Base-by-base conservation (phyloP, 225 moss, liverwort and hornwort genomes). In the Sphagnum tenellum region DNA sequence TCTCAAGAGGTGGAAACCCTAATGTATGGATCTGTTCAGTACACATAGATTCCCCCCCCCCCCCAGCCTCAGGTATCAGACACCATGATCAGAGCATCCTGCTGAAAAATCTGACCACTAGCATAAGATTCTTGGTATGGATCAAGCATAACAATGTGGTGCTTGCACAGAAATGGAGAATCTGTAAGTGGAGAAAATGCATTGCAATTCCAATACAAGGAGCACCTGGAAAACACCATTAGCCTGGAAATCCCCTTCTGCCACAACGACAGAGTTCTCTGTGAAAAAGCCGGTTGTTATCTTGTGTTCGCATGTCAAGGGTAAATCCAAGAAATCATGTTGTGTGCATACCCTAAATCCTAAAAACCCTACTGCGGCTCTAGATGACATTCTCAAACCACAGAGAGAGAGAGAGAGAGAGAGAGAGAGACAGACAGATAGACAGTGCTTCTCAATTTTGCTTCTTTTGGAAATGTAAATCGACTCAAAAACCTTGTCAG, bases 1-100 rank as follows among this genome's bases (percentile, higher is more conserved):
- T 87, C 82, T 99, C 98, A 55, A 93, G 67, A 65, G 93, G 98
- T n/a, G 98, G 93, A 65, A 98, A 93, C 12, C 98, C 98, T 87
- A 99, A 76, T 0, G 98, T 90, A 8, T 80, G 76, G 71, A 84
- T 75, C 84, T 84, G 84, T 29, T 61, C 47, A 14, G 46, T 67
- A 8, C 14, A 51, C n/a, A 3, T 8, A 60, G 44, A 29, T 29
- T 29, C 29, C 29, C 29, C 29, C 29, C 29, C 29, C 29, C 29
- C 29, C 29, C 29, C 29, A 29, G 29, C 29, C 29, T 1, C 29
- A 29, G 29, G 29, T 29, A 29, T 29, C 29, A 29, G 29, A 29
- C 29, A 29, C 29, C 29, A 29, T 29, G 29, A 29, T 29, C 29
- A 29, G 29, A 29, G 29, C 29, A 29, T 29, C 29, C 29, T 29